Conservation (phyloP, 208 protist genomes). For the Jaenimonas drosophilae region DNA sequence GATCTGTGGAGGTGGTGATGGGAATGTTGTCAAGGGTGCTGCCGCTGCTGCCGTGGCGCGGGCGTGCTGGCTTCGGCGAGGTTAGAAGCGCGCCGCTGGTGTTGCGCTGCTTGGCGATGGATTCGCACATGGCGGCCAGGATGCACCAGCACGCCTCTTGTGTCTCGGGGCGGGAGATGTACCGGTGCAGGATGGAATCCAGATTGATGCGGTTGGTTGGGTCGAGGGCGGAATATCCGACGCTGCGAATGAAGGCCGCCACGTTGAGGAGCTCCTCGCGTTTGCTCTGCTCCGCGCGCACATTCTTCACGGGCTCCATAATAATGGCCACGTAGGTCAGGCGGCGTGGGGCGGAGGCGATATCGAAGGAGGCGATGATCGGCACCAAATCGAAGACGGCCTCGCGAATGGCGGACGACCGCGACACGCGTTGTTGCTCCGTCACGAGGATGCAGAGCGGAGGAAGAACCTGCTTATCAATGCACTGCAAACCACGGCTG, state of each 20-base stretch:
- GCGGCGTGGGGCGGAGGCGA: conserved; percentile 40
- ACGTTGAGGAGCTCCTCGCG: conserved; percentile 72
- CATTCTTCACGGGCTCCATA: conserved; percentile 90
- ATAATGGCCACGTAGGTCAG: conserved; percentile 77
- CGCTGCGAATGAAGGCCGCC: conserved; percentile 67
- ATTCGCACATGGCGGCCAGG: conserved; percentile 69
- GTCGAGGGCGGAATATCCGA: conserved; percentile 76
- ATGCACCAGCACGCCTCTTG: conserved; percentile 85
- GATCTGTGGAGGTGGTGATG: neutral
- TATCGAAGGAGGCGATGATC: conserved; percentile 75
- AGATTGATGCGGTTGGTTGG: conserved; percentile 76
- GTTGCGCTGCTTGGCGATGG: conserved; percentile 6
- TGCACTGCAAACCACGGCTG: conserved; percentile 52
- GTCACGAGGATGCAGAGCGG: conserved; percentile 80
- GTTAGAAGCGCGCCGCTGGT: neutral
- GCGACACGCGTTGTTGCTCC: conserved; percentile 75
- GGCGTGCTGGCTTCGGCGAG: neutral
- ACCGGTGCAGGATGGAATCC: conserved; percentile 80
- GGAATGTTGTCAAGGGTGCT: conserved; percentile 1
- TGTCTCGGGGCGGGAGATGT: conserved; percentile 72
- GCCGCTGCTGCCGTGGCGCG: conserved; percentile 1
- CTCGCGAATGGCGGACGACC: conserved; percentile 57
- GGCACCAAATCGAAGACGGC: conserved; percentile 84
- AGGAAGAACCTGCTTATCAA: conserved; percentile 68
- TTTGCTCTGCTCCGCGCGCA: conserved; percentile 79